Evolutionary conservation across 1,284 basidiomycete species (phyloP).

Genomic region (Boletellus deceptivus): DNA sequence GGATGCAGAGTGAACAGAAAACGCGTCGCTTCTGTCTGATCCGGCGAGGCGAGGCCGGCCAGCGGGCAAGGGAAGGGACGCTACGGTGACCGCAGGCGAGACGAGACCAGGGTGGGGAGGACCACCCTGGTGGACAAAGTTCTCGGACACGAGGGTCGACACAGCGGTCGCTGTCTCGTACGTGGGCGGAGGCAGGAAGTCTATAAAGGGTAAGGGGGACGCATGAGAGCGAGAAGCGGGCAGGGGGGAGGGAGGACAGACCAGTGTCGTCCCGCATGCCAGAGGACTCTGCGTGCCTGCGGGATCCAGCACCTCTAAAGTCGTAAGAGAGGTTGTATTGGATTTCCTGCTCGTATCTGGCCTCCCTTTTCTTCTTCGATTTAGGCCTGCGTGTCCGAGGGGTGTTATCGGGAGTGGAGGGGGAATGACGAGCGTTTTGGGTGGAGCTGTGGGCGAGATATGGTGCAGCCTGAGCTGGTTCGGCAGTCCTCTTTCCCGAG

Average conservation of each 20-base stretch:
- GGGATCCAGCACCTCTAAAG: conserved; percentile 29
- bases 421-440: conserved; percentile 52
- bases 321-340: conserved; percentile 36
- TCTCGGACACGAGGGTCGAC: conserved; percentile 30
- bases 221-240: conserved; percentile 1
- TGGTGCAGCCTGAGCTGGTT: conserved; percentile 39
- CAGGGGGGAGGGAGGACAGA: conserved; percentile 9
- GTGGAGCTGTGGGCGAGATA: conserved; percentile 57
- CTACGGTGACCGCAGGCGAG: conserved; percentile 28
- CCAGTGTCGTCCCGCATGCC: conserved; percentile 30
- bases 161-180: conserved; percentile 32
- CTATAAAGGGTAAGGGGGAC: conserved; percentile 6
- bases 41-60: conserved; percentile 5
- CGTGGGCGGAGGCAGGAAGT: conserved; percentile 33
- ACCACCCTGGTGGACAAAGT: conserved; percentile 29
- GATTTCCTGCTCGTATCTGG: conserved; percentile 36
- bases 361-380: conserved; percentile 35
- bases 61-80: conserved; percentile 23
- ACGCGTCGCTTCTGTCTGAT: conserved; percentile 27
- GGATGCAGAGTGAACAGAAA: conserved; percentile 21
- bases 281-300: conserved; percentile 27
- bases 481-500: conserved; percentile 33
- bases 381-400: conserved; percentile 50
- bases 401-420: conserved; percentile 51
- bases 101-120: conserved; percentile 21